A percentile compares a stretch with the other conserved stretches of the same genome.
These are phyloP conservation scores for Rutstroemia sp. DNA, from an alignment of 2,329 filamentous ascomycete species.

Conservation along the genomic window DNA sequence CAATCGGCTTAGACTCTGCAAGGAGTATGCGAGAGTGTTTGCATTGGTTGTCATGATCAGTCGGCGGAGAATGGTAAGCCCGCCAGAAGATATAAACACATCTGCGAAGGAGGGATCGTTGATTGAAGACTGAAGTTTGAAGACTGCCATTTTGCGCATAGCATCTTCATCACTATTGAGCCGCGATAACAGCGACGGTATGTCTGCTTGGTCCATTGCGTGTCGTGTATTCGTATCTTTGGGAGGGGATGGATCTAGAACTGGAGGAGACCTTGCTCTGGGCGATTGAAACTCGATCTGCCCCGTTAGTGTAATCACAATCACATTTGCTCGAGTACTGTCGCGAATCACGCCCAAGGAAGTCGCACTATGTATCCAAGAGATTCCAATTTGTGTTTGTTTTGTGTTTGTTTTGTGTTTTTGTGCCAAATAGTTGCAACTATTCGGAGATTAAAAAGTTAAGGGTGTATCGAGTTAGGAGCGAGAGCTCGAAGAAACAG, in stretches of 20 bases:
- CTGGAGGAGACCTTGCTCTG: background rate
- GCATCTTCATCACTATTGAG: slow-evolving; percentile 73
- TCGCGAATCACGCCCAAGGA: background rate
- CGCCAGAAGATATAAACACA: slow-evolving; percentile 86
- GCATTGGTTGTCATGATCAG: slow-evolving; percentile 80
- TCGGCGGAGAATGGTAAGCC: slow-evolving; percentile 71
- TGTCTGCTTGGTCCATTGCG: slow-evolving; percentile 56
- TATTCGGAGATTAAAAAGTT: slow-evolving; percentile 2
- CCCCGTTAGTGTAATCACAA: background rate
- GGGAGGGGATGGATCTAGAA: background rate
- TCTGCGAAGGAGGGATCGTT: slow-evolving; percentile 96
- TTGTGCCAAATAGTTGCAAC: background rate
- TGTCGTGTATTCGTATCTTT: background rate
- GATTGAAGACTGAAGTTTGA: slow-evolving; percentile 93
- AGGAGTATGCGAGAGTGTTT: slow-evolving; percentile 91
- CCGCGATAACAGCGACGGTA: slow-evolving; percentile 56
- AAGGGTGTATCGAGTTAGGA: background rate
- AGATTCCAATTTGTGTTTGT: background rate
- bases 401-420: background rate
- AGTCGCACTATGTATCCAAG: background rate
- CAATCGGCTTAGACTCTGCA: slow-evolving; percentile 80
- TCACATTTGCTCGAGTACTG: slow-evolving; percentile 1
- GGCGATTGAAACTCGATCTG: slow-evolving; percentile 1
- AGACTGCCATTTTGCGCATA: slow-evolving; percentile 95
- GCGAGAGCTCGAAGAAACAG: background rate